Conservation (phyloP, 2,329 filamentous ascomycete species). For the Metarhizium brunneum region DNA sequence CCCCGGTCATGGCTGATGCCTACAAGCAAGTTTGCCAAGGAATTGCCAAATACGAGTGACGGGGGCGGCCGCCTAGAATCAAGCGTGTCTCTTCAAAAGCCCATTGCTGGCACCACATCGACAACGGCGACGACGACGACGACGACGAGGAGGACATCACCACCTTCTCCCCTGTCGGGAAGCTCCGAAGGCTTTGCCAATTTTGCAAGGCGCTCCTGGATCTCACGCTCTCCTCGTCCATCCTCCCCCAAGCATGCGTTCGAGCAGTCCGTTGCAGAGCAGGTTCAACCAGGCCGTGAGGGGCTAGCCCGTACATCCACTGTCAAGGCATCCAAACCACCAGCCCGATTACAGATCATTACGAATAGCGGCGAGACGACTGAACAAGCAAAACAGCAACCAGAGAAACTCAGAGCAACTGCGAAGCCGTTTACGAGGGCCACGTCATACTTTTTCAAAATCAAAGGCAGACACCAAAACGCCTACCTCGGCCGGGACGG, state of each 20-base stretch:
- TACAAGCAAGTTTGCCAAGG: conserved; percentile 30
- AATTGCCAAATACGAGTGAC: conserved; percentile 10
- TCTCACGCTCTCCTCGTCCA: conserved; percentile 5
- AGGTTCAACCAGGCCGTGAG: conserved; percentile 12
- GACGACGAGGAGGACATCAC: conserved; percentile 20
- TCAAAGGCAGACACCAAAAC: conserved; percentile 36
- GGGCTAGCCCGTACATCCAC: background rate
- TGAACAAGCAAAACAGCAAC: conserved; percentile 11
- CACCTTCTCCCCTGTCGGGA: conserved; percentile 11
- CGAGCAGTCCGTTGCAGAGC: conserved; percentile 15
- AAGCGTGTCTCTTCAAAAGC: background rate
- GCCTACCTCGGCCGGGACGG: conserved; percentile 27
- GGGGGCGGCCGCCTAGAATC: conserved; percentile 2
- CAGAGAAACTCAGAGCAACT: conserved; percentile 27
- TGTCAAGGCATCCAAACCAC: conserved; percentile 4
- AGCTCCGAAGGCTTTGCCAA: conserved; percentile 35
- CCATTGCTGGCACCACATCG: background rate
- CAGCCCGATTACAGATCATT: conserved; percentile 19
- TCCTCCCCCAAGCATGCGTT: conserved; percentile 33
- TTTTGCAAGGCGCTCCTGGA: conserved; percentile 7
- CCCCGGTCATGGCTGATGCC: conserved; percentile 42
- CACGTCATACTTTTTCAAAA: conserved; percentile 40
- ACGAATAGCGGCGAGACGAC: conserved; percentile 15
- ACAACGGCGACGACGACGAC: conserved; percentile 7
- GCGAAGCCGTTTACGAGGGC: conserved; percentile 33